phyloP scores from a whole-genome alignment of 768 basidiomycete genomes.

The Mycena crocata region DNA sequence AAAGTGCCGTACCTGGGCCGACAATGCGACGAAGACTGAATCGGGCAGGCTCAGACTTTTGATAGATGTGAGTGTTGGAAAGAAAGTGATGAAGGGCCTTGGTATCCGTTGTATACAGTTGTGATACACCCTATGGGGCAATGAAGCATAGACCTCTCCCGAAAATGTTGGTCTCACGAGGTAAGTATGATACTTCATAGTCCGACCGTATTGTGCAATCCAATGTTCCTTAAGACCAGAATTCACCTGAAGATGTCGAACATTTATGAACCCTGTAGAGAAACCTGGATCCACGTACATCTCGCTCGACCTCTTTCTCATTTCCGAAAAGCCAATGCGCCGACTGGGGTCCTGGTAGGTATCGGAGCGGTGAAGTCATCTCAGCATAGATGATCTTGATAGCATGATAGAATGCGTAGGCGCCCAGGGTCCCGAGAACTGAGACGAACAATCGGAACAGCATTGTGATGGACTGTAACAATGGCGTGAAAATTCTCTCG shows the following conservation, averaged over 20 bases:
- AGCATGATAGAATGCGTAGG: slow-evolving; percentile 16
- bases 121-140: not conserved
- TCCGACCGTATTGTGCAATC: slow-evolving; percentile 25
- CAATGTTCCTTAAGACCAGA: slow-evolving; percentile 22
- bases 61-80: slow-evolving; percentile 24
- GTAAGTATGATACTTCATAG: slow-evolving; percentile 23
- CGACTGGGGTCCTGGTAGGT: slow-evolving; percentile 26
- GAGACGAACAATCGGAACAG: slow-evolving; percentile 16
- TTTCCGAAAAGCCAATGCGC: slow-evolving; percentile 25
- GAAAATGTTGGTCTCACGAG: slow-evolving; percentile 11
- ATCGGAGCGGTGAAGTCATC: slow-evolving; percentile 13
- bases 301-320: slow-evolving; percentile 16
- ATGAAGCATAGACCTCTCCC: not conserved
- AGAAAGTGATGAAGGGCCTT: slow-evolving; percentile 30
- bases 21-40: slow-evolving; percentile 26
- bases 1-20: slow-evolving; percentile 22
- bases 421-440: slow-evolving; percentile 8
- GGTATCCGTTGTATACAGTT: slow-evolving; percentile 22
- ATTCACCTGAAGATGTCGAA: slow-evolving; percentile 14
- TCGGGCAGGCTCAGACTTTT: slow-evolving; percentile 12
- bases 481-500: too few species aligned
- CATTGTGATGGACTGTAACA: too few species aligned
- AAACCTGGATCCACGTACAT: not conserved
- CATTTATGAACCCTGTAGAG: not conserved
- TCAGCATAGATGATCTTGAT: slow-evolving; percentile 9